phyloP scores from a whole-genome alignment of 2,329 filamentous ascomycete genomes.

The Alternaria brassicicola region DNA sequence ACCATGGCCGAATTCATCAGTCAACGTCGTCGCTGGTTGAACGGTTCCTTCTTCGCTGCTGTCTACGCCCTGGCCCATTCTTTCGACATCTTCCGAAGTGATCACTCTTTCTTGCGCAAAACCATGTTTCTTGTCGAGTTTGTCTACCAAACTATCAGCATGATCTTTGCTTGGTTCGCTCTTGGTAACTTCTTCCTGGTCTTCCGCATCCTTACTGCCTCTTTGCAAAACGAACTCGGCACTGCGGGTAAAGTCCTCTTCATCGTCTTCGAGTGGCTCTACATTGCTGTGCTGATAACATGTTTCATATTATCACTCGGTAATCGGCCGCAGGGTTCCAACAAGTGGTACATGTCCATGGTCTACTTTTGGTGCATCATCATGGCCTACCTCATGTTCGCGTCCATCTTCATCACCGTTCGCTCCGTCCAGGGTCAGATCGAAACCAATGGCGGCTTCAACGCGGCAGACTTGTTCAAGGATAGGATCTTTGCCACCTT shows the following conservation, averaged over 20 bases:
- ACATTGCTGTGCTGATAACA: slow-evolving; percentile 86
- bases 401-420: slow-evolving; percentile 92
- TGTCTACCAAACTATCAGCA: slow-evolving; percentile 90
- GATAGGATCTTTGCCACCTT: slow-evolving; percentile 92
- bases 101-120: slow-evolving; percentile 86
- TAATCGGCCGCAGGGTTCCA: slow-evolving; percentile 92
- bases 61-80: slow-evolving; percentile 95
- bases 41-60: slow-evolving; percentile 97
- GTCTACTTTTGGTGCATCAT: slow-evolving; percentile 98
- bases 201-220: slow-evolving; percentile 93
- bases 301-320: slow-evolving; percentile 95
- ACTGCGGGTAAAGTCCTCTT: slow-evolving; percentile 79
- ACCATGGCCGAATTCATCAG: slow-evolving; percentile 93
- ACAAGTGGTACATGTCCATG: slow-evolving; percentile 93
- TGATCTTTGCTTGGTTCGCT: slow-evolving; percentile 98
- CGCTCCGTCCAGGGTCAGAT: slow-evolving; percentile 79
- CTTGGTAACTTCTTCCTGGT: slow-evolving; percentile 99
- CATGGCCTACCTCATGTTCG: slow-evolving; percentile 92
- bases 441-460: slow-evolving; percentile 66
- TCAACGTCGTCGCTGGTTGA: slow-evolving; percentile 95
- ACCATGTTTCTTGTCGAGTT: slow-evolving; percentile 92
- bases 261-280: slow-evolving; percentile 94
- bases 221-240: slow-evolving; percentile 79
- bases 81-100: slow-evolving; percentile 92
- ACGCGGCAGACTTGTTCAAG: slow-evolving; percentile 74